Conservation (phyloP, 345 rosid species). For the Cardiospermum halicacabum region DNA sequence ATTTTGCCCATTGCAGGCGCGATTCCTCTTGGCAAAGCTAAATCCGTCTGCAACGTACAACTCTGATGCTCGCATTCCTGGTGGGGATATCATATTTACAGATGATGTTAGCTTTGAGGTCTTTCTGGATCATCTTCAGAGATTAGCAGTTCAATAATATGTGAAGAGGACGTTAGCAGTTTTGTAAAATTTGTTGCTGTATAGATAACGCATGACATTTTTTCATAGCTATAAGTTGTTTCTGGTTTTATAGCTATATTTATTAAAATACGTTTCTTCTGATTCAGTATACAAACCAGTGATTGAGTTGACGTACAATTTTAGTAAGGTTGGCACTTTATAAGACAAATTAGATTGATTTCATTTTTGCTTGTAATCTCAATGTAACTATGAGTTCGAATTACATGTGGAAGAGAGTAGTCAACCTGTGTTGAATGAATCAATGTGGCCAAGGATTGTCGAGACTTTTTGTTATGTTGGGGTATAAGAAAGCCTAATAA, state of each 20-base stretch:
- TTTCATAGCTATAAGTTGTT: not conserved
- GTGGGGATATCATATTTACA: constrained; percentile 70
- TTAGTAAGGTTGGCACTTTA: not conserved
- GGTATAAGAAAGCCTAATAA: too few species aligned
- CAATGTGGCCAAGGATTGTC: too few species aligned
- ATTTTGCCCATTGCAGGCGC: constrained; percentile 86
- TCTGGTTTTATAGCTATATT: constrained; percentile 1
- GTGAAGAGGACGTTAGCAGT: not conserved
- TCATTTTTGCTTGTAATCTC: not conserved
- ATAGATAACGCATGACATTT: constrained; percentile 15
- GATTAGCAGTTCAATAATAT: constrained; percentile 66
- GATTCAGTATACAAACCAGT: not conserved
- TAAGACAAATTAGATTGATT: not conserved
- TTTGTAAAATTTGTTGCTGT: constrained; percentile 19
- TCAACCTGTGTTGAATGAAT: too few species aligned
- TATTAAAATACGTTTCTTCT: not conserved
- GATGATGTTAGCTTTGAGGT: constrained; percentile 95
- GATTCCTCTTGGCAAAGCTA: constrained; percentile 87
- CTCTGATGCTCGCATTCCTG: constrained; percentile 36
- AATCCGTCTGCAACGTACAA: constrained; percentile 80
- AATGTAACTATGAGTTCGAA: too few species aligned
- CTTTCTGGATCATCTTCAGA: constrained; percentile 89
- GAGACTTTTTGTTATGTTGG: too few species aligned
- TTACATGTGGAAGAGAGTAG: too few species aligned
- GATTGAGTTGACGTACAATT: not conserved